A percentile compares a stretch with the other conserved stretches of the same genome.
Evolutionary conservation across 305 asterid genomes (phyloP).

Genomic region (Fraxinus albicans): DNA sequence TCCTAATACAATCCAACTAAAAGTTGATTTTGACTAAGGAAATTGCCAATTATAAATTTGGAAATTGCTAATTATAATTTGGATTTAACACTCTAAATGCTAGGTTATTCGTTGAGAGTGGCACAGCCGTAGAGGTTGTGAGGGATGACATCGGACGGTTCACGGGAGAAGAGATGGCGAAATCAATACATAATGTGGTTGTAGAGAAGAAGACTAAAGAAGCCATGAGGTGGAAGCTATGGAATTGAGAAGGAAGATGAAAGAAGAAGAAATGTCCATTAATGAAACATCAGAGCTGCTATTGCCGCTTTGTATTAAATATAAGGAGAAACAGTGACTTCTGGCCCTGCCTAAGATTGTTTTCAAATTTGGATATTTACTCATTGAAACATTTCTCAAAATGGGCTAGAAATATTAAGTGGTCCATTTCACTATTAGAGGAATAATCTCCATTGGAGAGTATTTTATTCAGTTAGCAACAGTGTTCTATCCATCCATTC

Average conservation of each 20-base stretch:
- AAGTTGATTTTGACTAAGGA: no score
- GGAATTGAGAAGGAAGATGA: conserved; percentile 32
- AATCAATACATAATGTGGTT: conserved; percentile 33
- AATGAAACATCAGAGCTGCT: conserved; percentile 28
- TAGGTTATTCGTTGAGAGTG: conserved; percentile 37
- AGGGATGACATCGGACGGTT: conserved; percentile 32
- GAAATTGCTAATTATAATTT: no score
- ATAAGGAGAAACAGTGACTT: no score
- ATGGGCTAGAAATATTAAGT: background rate
- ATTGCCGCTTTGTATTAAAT: no score
- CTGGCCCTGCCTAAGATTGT: no score
- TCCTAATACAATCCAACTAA: no score
- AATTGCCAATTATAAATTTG: no score
- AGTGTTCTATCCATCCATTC: background rate
- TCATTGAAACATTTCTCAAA: background rate
- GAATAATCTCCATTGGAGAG: background rate
- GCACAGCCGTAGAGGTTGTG: conserved; percentile 39
- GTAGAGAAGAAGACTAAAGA: conserved; percentile 25
- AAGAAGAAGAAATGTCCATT: conserved; percentile 26
- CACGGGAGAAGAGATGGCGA: conserved; percentile 32
- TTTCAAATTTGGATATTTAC: background rate
- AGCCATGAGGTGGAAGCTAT: conserved; percentile 28
- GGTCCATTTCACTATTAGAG: background rate
- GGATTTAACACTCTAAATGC: background rate
- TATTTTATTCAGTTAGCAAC: background rate